Conservation (phyloP, 225 moss, liverwort and hornwort species). For the Lunularia cruciata region DNA sequence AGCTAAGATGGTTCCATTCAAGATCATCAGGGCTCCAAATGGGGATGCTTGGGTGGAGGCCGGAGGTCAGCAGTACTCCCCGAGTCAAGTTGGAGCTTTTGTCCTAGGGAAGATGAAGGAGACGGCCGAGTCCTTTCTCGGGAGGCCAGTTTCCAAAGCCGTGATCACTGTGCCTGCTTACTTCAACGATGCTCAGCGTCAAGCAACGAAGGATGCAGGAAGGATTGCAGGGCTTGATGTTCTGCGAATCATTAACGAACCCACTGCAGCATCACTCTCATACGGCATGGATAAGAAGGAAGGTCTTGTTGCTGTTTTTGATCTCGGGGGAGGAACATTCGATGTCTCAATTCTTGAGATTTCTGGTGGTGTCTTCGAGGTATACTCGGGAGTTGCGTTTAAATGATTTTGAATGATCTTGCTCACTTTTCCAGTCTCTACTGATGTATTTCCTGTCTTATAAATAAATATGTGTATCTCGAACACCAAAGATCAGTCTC, state of each 20-base stretch:
- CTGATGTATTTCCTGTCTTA: no score
- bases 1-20: conserved; percentile 54
- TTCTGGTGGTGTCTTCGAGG: conserved; percentile 94
- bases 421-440: no score
- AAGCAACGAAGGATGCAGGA: conserved; percentile 53
- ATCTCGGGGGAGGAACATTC: conserved; percentile 93
- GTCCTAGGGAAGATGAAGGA: conserved; percentile 53
- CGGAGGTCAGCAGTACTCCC: conserved; percentile 44
- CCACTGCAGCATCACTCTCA: conserved; percentile 77
- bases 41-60: conserved; percentile 59
- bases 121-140: conserved; percentile 49
- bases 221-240: conserved; percentile 80
- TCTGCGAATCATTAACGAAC: conserved; percentile 79
- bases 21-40: conserved; percentile 42
- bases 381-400: conserved; percentile 10
- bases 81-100: conserved; percentile 49
- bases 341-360: conserved; percentile 88
- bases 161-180: conserved; percentile 54
- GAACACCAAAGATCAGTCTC: no score
- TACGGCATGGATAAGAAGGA: conserved; percentile 96
- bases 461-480: no score
- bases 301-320: conserved; percentile 87
- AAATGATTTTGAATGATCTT: neutral
- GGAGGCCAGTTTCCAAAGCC: conserved; percentile 46
- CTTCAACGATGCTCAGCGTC: conserved; percentile 56